phyloP scores from a whole-genome alignment of 106 monocot species.

The Apostasia shenzhenica region DNA sequence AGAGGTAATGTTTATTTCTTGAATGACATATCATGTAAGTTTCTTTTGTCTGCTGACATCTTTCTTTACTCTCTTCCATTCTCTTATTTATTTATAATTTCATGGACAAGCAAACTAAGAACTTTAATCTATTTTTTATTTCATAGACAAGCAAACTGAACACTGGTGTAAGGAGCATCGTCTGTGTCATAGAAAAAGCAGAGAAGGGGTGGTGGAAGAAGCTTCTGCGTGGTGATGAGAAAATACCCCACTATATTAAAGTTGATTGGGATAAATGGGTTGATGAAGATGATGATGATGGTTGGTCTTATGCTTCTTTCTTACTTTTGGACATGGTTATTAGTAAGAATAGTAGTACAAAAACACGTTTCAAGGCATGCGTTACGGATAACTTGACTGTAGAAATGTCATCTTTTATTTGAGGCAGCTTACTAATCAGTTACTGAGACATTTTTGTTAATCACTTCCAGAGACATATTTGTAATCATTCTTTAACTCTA shows the following conservation, averaged over 20 bases:
- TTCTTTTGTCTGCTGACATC: no score
- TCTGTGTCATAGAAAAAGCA: constrained; percentile 66
- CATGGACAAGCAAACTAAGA: constrained; percentile 78
- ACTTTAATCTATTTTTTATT: constrained; percentile 7
- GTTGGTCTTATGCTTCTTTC: constrained; percentile 1
- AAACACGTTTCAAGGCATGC: neutral
- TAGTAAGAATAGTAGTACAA: neutral
- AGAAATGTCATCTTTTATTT: neutral
- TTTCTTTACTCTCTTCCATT: neutral
- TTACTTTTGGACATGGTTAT: constrained; percentile 1
- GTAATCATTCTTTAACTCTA: no score
- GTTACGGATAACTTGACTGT: neutral
- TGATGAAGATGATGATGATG: constrained; percentile 73
- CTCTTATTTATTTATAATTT: constrained; percentile 2
- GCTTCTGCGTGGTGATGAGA: constrained; percentile 56
- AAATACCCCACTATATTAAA: constrained; percentile 76
- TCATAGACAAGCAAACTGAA: constrained; percentile 79
- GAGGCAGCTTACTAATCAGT: neutral
- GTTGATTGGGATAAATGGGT: constrained; percentile 96
- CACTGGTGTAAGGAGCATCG: constrained; percentile 57
- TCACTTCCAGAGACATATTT: neutral
- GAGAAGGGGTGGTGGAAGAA: constrained; percentile 83
- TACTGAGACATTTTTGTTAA: neutral
- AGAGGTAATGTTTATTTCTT: constrained; percentile 40
- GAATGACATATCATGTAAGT: neutral